These are phyloP conservation scores for Globisporangium camurandrum DNA, from an alignment of 352 stramenopile species.

Conservation along the genomic window DNA sequence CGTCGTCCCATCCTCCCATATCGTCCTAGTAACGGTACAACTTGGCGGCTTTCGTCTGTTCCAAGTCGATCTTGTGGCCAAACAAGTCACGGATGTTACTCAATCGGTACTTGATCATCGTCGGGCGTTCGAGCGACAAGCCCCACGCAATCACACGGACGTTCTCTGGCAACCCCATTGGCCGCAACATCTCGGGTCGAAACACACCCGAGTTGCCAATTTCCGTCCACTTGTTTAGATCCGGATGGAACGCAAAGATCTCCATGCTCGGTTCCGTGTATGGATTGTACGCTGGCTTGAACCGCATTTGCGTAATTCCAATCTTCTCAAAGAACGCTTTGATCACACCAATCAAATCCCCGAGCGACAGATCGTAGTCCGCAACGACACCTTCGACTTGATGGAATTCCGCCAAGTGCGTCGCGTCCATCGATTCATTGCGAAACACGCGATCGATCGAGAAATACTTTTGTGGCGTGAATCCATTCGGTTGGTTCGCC, in stretches of 20 bases:
- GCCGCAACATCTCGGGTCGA: conserved; percentile 98
- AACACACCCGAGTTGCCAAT: conserved; percentile 99
- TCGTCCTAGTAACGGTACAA: conserved; percentile 84
- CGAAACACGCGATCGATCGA: conserved; percentile 99
- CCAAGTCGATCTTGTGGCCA: conserved; percentile 98
- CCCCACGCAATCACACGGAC: conserved; percentile 99
- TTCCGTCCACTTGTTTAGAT: conserved; percentile 99
- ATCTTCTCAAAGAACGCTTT: conserved; percentile 99
- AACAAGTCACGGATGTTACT: conserved; percentile 99
- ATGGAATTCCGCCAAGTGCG: conserved; percentile 99
- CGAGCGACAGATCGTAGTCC: conserved; percentile 97
- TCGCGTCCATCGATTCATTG: conserved; percentile 99
- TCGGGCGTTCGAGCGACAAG: conserved; percentile 97
- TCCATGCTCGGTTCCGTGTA: conserved; percentile 99
- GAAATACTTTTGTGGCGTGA: conserved; percentile 98
- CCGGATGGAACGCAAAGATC: conserved; percentile 99
- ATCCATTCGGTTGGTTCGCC: conserved; percentile 91
- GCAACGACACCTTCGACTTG: conserved; percentile 99
- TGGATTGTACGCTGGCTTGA: conserved; percentile 99
- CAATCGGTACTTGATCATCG: conserved; percentile 99
- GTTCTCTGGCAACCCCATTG: conserved; percentile 98
- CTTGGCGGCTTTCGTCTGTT: conserved; percentile 91
- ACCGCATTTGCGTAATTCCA: conserved; percentile 96
- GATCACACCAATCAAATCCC: conserved; percentile 99
- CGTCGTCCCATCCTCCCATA: too few species aligned